phyloP scores from a whole-genome alignment of 202 grass and related monocot genomes.

The Schoenoplectus tabernaemontani region DNA sequence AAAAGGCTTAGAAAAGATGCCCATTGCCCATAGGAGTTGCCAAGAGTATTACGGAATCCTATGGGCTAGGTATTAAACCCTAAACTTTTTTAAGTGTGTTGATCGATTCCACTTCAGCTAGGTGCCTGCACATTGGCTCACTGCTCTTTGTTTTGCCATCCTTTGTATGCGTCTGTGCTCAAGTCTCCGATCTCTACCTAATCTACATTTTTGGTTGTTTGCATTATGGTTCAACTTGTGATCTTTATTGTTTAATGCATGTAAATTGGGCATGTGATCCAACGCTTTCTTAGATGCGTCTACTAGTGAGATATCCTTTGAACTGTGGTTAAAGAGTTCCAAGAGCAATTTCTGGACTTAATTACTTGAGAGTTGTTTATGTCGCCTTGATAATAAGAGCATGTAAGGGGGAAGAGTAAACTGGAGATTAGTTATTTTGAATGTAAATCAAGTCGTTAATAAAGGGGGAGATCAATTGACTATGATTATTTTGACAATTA shows the following conservation, averaged over 20 bases:
- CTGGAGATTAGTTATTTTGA: too few species aligned
- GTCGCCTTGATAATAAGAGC: background rate
- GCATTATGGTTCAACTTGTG: background rate
- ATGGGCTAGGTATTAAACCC: constrained; percentile 8
- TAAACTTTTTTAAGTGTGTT: background rate
- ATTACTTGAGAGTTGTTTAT: background rate
- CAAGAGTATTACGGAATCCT: background rate
- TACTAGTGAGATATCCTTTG: background rate
- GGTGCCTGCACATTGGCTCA: constrained; percentile 19
- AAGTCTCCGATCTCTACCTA: background rate
- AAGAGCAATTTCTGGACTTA: background rate
- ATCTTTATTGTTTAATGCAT: background rate
- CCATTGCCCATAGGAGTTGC: background rate
- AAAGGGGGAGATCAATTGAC: too few species aligned
- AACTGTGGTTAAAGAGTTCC: background rate
- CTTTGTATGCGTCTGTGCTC: constrained; percentile 1
- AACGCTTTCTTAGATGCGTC: background rate
- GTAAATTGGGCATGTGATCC: background rate
- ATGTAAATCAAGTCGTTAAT: too few species aligned
- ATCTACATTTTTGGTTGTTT: background rate
- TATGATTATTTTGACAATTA: too few species aligned
- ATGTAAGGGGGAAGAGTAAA: background rate
- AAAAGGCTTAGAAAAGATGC: constrained; percentile 6
- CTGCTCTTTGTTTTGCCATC: background rate
- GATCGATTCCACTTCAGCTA: constrained; percentile 17